Evolutionary conservation across 192 early-diverging fungal species (phyloP).

Genomic region (Entrophospora sp.): DNA sequence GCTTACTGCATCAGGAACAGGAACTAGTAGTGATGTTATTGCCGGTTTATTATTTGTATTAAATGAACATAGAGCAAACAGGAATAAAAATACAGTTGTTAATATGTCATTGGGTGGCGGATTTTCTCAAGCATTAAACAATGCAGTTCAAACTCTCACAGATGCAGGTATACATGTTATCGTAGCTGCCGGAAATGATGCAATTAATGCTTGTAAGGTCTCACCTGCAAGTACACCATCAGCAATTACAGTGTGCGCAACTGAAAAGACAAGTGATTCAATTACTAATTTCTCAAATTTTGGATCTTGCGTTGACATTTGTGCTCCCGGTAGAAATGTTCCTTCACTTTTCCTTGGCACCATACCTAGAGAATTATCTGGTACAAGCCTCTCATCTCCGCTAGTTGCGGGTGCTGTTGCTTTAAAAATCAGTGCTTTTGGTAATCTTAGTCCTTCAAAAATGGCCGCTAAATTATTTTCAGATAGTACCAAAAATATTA

Average conservation of each 20-base stretch:
- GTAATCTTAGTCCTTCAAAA: no score
- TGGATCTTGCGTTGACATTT: conserved; percentile 79
- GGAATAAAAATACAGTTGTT: neutral
- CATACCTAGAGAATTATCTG: no score
- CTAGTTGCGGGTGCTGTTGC: no score
- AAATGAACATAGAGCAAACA: neutral
- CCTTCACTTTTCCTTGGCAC: no score
- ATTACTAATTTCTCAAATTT: conserved; percentile 76
- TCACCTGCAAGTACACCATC: conserved; percentile 63
- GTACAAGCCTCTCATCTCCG: no score
- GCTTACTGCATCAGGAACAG: conserved; percentile 43
- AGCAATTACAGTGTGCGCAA: conserved; percentile 80
- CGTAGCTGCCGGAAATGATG: conserved; percentile 80
- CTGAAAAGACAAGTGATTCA: conserved; percentile 51
- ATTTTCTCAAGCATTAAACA: conserved; percentile 65
- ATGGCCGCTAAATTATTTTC: no score
- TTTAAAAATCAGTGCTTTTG: no score
- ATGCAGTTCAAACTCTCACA: conserved; percentile 29
- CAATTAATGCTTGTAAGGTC: conserved; percentile 62
- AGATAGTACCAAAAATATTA: no score
- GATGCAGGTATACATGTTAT: conserved; percentile 63
- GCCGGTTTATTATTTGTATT: conserved; percentile 42
- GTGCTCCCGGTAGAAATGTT: conserved; percentile 73
- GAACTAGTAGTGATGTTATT: conserved; percentile 37
- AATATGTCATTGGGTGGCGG: conserved; percentile 94